Percentiles rank a stretch among this genome's conserved stretches.
Conservation (phyloP, 192 early-diverging fungal species). For the Phycomyces blakesleeanus region DNA sequence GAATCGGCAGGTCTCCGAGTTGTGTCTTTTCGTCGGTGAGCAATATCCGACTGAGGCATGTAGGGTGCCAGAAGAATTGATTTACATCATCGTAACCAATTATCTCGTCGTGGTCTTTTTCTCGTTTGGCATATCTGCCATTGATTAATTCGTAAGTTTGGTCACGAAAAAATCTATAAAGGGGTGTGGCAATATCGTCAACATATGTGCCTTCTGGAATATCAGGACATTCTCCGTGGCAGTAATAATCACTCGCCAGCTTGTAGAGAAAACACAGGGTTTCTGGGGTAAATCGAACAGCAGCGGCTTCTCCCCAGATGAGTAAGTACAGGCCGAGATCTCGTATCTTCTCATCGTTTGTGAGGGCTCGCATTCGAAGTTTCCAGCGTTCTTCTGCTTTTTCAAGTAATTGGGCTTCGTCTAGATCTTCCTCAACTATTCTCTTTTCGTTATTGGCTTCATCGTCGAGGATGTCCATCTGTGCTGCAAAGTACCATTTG, state of each 20-base stretch:
- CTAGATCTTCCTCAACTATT: slow-evolving; percentile 17
- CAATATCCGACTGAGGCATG: slow-evolving; percentile 37
- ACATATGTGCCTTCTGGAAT: slow-evolving; percentile 68
- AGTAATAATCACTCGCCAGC: slow-evolving; percentile 60
- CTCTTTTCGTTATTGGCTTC: slow-evolving; percentile 5
- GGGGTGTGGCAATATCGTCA: slow-evolving; percentile 60
- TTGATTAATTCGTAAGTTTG: slow-evolving; percentile 68
- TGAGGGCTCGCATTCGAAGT: slow-evolving; percentile 64
- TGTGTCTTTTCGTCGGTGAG: neutral
- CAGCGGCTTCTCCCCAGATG: slow-evolving; percentile 78
- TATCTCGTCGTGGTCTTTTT: slow-evolving; percentile 69
- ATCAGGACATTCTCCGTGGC: slow-evolving; percentile 47
- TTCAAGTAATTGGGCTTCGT: slow-evolving; percentile 7
- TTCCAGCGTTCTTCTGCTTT: slow-evolving; percentile 61
- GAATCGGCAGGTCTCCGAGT: slow-evolving; percentile 56
- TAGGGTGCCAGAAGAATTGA: slow-evolving; percentile 77
- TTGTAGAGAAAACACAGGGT: slow-evolving; percentile 79
- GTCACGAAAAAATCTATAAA: slow-evolving; percentile 72
- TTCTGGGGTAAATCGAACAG: slow-evolving; percentile 70
- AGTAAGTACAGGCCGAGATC: slow-evolving; percentile 74
- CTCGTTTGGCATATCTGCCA: slow-evolving; percentile 68
- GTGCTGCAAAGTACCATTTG: slow-evolving; percentile 79
- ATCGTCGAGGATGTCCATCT: slow-evolving; percentile 47
- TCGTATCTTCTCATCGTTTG: slow-evolving; percentile 64
- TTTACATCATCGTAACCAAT: slow-evolving; percentile 86